Conservation (phyloP, 768 basidiomycete genomes). For the Postia placenta region DNA sequence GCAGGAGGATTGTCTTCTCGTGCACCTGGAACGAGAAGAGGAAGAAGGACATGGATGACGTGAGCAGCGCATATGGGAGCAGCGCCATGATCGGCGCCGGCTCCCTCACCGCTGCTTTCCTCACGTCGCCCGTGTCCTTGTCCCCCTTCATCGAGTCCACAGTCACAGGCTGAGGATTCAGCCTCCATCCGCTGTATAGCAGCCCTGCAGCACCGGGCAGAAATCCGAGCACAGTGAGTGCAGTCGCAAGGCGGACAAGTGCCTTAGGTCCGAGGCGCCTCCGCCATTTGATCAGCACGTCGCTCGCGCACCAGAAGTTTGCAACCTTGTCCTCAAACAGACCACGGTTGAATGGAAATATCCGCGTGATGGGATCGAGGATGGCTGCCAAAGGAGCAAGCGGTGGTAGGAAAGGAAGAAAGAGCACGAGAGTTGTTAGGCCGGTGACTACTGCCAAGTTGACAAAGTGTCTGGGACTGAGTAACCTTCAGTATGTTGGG, state of each 20-base stretch:
- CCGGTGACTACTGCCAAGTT: constrained; percentile 60
- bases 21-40: constrained; percentile 96
- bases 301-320: constrained; percentile 95
- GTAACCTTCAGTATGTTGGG: neutral
- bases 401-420: constrained; percentile 75
- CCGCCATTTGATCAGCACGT: constrained; percentile 86
- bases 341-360: constrained; percentile 89
- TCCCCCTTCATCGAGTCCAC: constrained; percentile 1
- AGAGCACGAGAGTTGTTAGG: constrained; percentile 60
- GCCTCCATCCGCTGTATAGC: constrained; percentile 31
- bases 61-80: constrained; percentile 75
- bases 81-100: constrained; percentile 57
- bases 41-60: constrained; percentile 87
- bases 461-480: constrained; percentile 46
- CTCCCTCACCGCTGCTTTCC: constrained; percentile 10
- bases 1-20: constrained; percentile 87
- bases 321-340: constrained; percentile 95
- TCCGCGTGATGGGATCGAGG: constrained; percentile 64
- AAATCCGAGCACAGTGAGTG: constrained; percentile 67
- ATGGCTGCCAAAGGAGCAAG: constrained; percentile 43
- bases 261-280: constrained; percentile 37
- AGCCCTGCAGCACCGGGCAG: constrained; percentile 50
- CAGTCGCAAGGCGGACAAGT: constrained; percentile 62
- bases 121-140: neutral
- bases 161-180: constrained; percentile 1